Conservation (phyloP, 176 grass and related monocot genomes). For the Calamus simplicifolius region DNA sequence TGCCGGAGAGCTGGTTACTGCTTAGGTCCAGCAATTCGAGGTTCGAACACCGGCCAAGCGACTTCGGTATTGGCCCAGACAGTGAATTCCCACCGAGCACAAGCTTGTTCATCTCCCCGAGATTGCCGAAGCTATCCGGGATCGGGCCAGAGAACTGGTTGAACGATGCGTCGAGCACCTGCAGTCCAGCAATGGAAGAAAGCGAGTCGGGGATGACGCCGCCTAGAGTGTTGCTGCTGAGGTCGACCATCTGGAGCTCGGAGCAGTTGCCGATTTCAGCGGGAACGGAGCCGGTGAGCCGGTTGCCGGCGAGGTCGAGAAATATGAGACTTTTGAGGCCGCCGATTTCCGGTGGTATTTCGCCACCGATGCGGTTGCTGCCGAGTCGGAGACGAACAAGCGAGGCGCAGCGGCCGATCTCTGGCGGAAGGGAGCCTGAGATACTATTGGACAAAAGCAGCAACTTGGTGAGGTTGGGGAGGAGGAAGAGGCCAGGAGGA, state of each 20-base stretch:
- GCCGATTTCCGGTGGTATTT: slow-evolving; percentile 37
- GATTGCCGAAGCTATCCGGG: slow-evolving; percentile 32
- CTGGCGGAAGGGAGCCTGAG: slow-evolving; percentile 52
- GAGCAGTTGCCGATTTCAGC: slow-evolving; percentile 53
- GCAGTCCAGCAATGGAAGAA: slow-evolving; percentile 34
- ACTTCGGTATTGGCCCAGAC: slow-evolving; percentile 42
- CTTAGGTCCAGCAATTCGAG: slow-evolving; percentile 82
- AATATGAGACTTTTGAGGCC: slow-evolving; percentile 76
- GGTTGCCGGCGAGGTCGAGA: slow-evolving; percentile 77
- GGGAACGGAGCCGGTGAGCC: slow-evolving; percentile 46
- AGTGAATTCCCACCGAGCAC: slow-evolving; percentile 55
- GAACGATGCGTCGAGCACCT: slow-evolving; percentile 65
- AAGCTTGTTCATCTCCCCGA: slow-evolving; percentile 47
- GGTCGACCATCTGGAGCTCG: slow-evolving; percentile 83
- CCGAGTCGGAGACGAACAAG: slow-evolving; percentile 67
- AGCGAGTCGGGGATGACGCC: slow-evolving; percentile 50
- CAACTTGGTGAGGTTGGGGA: slow-evolving; percentile 89
- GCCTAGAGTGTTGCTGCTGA: slow-evolving; percentile 69
- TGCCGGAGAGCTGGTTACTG: slow-evolving; percentile 47
- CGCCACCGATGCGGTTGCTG: slow-evolving; percentile 51
- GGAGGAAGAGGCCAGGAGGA: slow-evolving; percentile 61
- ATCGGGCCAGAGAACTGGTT: slow-evolving; percentile 49
- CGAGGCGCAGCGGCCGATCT: slow-evolving; percentile 47
- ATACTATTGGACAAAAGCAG: slow-evolving; percentile 79
- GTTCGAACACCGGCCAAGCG: slow-evolving; percentile 51